phyloP scores from a whole-genome alignment of 148 eudicot genomes.

The Cornus controversa region DNA sequence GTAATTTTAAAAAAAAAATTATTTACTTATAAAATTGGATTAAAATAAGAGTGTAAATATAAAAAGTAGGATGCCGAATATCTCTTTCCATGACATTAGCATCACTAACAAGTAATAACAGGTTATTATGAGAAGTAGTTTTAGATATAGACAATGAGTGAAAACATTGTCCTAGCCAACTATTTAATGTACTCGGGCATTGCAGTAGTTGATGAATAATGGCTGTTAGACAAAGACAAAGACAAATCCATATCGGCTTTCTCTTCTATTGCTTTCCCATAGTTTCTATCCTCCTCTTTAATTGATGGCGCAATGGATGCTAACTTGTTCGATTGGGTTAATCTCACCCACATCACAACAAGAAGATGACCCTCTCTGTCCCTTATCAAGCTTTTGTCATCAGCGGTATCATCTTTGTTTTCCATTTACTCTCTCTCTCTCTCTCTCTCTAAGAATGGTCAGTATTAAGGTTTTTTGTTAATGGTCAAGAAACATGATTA shows the following conservation, averaged over 20 bases:
- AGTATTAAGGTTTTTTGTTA: not conserved
- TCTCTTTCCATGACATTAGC: too few relatives aligned
- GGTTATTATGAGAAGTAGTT: too few relatives aligned
- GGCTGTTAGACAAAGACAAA: not conserved
- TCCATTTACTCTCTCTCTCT: too few relatives aligned
- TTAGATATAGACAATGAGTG: not conserved
- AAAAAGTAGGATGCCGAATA: too few relatives aligned
- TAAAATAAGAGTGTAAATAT: too few relatives aligned
- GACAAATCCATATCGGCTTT: not conserved
- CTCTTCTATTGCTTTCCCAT: not conserved
- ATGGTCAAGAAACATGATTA: not conserved
- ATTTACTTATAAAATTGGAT: too few relatives aligned
- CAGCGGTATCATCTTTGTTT: not conserved
- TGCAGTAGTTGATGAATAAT: not conserved
- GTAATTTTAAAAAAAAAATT: too few relatives aligned
- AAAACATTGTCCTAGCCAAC: not conserved
- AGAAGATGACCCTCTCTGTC: not conserved
- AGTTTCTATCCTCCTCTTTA: slow-evolving; percentile 5
- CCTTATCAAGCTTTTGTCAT: not conserved
- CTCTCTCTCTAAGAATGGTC: not conserved
- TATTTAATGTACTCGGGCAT: not conserved
- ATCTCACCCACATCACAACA: not conserved
- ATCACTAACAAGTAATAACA: too few relatives aligned
- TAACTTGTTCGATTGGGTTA: slow-evolving; percentile 12
- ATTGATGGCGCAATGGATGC: not conserved